phyloP scores from a whole-genome alignment of 176 grass and related monocot species.

The Bolboschoenus planiculmis region DNA sequence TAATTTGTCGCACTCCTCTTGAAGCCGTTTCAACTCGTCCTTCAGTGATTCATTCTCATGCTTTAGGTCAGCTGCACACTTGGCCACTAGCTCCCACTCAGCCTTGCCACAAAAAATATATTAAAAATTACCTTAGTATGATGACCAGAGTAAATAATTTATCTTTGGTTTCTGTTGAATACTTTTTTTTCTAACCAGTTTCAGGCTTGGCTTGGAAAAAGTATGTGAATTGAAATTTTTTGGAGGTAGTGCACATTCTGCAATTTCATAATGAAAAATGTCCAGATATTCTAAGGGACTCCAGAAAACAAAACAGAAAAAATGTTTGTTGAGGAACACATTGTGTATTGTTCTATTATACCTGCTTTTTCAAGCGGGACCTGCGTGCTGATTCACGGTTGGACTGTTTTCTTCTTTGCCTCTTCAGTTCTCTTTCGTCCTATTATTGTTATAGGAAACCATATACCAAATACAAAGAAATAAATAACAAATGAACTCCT shows the following conservation, averaged over 20 bases:
- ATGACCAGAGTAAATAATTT: not conserved
- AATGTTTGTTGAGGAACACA: not conserved
- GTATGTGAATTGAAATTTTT: not conserved
- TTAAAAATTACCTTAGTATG: not conserved
- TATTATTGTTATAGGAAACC: not conserved
- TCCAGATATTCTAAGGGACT: not conserved
- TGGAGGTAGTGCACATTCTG: not conserved
- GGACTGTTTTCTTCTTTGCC: slow-evolving; percentile 25
- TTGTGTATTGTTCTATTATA: not conserved
- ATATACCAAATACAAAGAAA: not conserved
- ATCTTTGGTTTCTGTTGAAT: not conserved
- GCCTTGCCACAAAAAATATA: slow-evolving; percentile 16
- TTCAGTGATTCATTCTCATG: slow-evolving; percentile 26
- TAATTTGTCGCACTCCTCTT: slow-evolving; percentile 23
- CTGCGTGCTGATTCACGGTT: slow-evolving; percentile 20
- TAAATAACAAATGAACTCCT: not conserved
- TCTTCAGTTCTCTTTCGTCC: slow-evolving; percentile 21
- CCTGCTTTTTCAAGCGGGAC: slow-evolving; percentile 26
- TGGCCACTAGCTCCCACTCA: slow-evolving; percentile 26
- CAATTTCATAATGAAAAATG: not conserved
- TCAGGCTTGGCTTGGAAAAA: not conserved
- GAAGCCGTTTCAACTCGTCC: slow-evolving; percentile 17
- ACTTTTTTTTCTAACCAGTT: not conserved
- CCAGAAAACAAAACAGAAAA: not conserved
- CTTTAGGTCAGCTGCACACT: slow-evolving; percentile 18